These are phyloP conservation scores for Phytophthora melonis DNA, from an alignment of 352 stramenopile genomes.

Conservation along the genomic window DNA sequence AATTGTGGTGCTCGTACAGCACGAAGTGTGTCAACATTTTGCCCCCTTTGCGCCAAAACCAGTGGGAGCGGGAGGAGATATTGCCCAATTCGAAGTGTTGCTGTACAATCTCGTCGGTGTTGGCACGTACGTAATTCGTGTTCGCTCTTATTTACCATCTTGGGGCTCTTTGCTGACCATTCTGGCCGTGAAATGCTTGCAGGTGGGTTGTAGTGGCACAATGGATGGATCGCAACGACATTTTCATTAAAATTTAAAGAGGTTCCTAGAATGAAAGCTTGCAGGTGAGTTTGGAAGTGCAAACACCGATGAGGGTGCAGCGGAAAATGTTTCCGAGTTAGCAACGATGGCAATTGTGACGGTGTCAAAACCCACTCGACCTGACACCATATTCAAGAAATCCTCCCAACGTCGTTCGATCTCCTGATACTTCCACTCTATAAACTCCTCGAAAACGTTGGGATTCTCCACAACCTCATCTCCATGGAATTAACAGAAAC, in stretches of 20 bases:
- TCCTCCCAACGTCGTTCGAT: too few species aligned
- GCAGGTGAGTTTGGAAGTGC: too few species aligned
- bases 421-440: too few species aligned
- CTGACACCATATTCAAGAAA: too few species aligned
- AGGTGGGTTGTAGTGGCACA: slow-evolving; percentile 39
- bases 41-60: slow-evolving; percentile 54
- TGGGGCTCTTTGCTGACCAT: not conserved
- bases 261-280: not conserved
- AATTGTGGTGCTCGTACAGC: slow-evolving; percentile 34
- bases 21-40: slow-evolving; percentile 66
- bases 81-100: slow-evolving; percentile 43
- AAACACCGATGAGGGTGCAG: too few species aligned
- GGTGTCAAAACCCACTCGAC: too few species aligned
- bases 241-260: slow-evolving; percentile 36
- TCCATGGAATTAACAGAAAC: too few species aligned
- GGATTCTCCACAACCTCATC: too few species aligned
- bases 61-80: slow-evolving; percentile 12
- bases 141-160: too few species aligned
- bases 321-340: too few species aligned
- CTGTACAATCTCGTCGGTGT: slow-evolving; percentile 62
- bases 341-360: too few species aligned
- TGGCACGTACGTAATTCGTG: slow-evolving; percentile 22
- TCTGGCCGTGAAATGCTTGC: not conserved
- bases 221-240: slow-evolving; percentile 33
- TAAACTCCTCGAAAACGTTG: too few species aligned